A percentile compares a stretch with the other conserved stretches of the same genome.
phyloP scores from a whole-genome alignment of 2,329 filamentous ascomycete species.

The Clathrospora elynae region DNA sequence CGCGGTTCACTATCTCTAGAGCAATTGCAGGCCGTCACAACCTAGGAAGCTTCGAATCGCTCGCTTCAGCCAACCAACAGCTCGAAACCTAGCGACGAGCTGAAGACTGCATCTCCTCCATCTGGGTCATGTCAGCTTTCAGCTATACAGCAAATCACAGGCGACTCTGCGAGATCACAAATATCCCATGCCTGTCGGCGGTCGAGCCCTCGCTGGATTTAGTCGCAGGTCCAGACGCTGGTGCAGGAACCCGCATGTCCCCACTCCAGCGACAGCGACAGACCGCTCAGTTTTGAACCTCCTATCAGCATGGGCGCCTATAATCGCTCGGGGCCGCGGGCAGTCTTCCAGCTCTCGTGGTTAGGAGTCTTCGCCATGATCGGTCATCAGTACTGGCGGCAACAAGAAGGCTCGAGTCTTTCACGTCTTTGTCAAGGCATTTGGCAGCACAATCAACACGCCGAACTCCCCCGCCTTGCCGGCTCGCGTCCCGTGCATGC shows the following conservation, averaged over 20 bases:
- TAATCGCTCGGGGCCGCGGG: conserved; percentile 19
- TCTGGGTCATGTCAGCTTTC: not conserved
- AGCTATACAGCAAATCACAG: not conserved
- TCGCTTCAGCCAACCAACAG: not conserved
- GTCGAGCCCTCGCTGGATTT: conserved; percentile 13
- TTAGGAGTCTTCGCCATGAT: conserved; percentile 5
- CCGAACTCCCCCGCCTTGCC: too few relatives aligned
- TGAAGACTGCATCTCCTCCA: not conserved
- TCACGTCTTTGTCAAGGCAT: conserved; percentile 13
- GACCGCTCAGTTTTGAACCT: conserved; percentile 13
- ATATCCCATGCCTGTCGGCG: conserved; percentile 2
- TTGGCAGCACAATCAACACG: conserved; percentile 6
- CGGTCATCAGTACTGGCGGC: too few relatives aligned
- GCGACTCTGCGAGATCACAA: not conserved
- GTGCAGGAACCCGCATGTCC: conserved; percentile 33
- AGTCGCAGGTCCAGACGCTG: conserved; percentile 28
- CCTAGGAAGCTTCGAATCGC: not conserved
- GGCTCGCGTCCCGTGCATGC: too few relatives aligned
- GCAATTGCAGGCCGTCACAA: conserved; percentile 1
- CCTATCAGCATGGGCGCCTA: conserved; percentile 23
- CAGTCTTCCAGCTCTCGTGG: conserved; percentile 6
- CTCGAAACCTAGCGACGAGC: not conserved
- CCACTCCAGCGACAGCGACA: conserved; percentile 9
- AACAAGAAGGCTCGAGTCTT: conserved; percentile 5
- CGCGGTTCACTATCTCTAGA: conserved; percentile 5